Evolutionary conservation across 768 basidiomycete genomes (phyloP), one percentile per base, ranked within the genome.

Genomic region (Macrolepiota dolichaula): DNA sequence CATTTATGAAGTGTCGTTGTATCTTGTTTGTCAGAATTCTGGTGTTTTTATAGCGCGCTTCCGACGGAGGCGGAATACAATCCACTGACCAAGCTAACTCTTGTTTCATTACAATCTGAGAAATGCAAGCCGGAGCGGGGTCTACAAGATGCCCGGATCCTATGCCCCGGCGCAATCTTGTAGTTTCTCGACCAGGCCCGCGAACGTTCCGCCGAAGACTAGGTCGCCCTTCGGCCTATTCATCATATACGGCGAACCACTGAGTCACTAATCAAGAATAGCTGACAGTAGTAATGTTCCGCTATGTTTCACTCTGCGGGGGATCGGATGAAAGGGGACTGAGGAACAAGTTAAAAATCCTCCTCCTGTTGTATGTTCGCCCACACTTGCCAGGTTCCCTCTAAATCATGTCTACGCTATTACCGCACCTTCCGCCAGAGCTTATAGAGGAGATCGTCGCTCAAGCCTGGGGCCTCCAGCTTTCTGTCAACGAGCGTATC

Each of bases 381-480:
- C 13, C n/a, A 15, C 36, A n/a, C 22, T 29, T 19, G 15, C 57
- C 19, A 44, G 10, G 22, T 38, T 27, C 19, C 57, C 11, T 3
- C 29, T 35, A 17, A 44, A 15, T 13, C 15, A 46, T 49, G 24
- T 35, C 24, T 2, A 22, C 32, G 27, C 25, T 25, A 13, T 2
- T 19, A 49, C 44, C 53, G 12, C 59, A 17, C 19, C 51, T 61
- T n/a, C 59, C 59, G 1, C 59, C 9, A 15, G 59, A 61, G 35
- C 36, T 61, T 4, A 29, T 66, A 57, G 63, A 61, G 51, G 57
- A 59, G 12, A 71, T 78, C 37, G 64, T 78, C 55, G 38, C 57
- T 19, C 65, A 71, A 15, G 58, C 68, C 19, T 79, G 77, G 78
- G 17, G 57, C 13, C 64, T 67, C 2, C 66, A 65, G 3, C 69